Base-by-base conservation (phyloP, 352 stramenopile species). In the Globisporangium acanthophoron region DNA sequence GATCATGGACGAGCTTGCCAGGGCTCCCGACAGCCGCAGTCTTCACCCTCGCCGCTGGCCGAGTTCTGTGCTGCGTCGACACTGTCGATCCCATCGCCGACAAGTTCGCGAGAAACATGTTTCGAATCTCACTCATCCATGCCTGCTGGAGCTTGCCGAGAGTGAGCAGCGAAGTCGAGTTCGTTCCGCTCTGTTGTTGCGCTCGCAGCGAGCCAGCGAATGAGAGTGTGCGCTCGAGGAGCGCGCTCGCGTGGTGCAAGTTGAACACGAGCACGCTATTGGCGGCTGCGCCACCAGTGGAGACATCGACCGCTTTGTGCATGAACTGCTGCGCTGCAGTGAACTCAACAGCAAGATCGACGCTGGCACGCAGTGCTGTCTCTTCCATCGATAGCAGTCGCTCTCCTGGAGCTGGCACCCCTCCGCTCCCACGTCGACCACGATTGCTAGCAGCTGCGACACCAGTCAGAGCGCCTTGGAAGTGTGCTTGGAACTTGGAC, bases 131-230 rank as follows among this genome's bases (percentile, higher is more conserved):
- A 31, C 74, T 85, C 20, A 83, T 40, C 79, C 79, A 89, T 33
- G 68, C 73, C 33, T 89, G 79, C 56, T 89, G 79, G 0, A 81
- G 66, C 46, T 80, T 85, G 0, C 79, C 79, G 0, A 89, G 70
- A 11, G 69, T 58, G 5, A 89, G 61, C 0, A 89, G 65, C 13
- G 73, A 76, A 0, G 69, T 62, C 7, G 7, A 52, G 33, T 16
- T 7, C 11, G n/a, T 8, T 9, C 27, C 20, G 20, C 50, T 45
- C 18, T 13, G 20, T 15, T 58, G 55, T 11, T 37, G 50, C 31
- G 66, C 61, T 11, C 51, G 52, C n/a, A 55, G 11, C 33, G 43
- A 33, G 31, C 18, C 39, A 4, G 52, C 37, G 43, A 80, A 86
- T 1, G 50, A 21, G n/a, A 89, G 62, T 0, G 67, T 76, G 1